phyloP scores from a whole-genome alignment of 768 basidiomycete species.

The Lactifluus subvellereus region DNA sequence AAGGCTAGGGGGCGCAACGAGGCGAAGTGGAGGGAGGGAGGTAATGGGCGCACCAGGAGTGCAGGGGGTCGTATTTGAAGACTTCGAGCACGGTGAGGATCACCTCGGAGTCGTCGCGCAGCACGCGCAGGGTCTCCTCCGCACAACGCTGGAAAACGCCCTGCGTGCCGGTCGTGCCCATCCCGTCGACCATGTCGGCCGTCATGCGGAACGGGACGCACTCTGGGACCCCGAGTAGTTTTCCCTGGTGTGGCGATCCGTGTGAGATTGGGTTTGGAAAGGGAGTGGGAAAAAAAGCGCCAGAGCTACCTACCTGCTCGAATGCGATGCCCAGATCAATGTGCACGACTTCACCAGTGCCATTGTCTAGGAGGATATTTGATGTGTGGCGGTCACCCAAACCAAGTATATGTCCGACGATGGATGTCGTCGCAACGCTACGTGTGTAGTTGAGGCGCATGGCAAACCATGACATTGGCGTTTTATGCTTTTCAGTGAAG shows the following conservation, averaged over 20 bases:
- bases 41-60: constrained; percentile 63
- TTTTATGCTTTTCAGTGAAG: constrained; percentile 86
- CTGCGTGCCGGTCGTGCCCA: constrained; percentile 84
- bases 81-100: constrained; percentile 95
- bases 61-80: constrained; percentile 93
- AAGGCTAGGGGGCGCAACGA: neutral
- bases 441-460: constrained; percentile 87
- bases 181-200: constrained; percentile 87
- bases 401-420: constrained; percentile 89
- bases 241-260: constrained; percentile 50
- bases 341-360: constrained; percentile 83
- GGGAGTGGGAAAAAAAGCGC: neutral
- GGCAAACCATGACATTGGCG: constrained; percentile 86
- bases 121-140: constrained; percentile 89
- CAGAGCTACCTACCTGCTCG: constrained; percentile 59
- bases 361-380: constrained; percentile 85
- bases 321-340: constrained; percentile 98
- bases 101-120: constrained; percentile 77
- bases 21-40: neutral
- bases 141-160: constrained; percentile 95
- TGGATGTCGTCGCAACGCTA: constrained; percentile 89
- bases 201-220: constrained; percentile 94
- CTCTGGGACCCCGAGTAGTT: constrained; percentile 72
- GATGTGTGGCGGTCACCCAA: constrained; percentile 89
- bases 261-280: neutral